phyloP scores from a whole-genome alignment of 1,139 yeast species.

The Protomyces pachydermus region DNA sequence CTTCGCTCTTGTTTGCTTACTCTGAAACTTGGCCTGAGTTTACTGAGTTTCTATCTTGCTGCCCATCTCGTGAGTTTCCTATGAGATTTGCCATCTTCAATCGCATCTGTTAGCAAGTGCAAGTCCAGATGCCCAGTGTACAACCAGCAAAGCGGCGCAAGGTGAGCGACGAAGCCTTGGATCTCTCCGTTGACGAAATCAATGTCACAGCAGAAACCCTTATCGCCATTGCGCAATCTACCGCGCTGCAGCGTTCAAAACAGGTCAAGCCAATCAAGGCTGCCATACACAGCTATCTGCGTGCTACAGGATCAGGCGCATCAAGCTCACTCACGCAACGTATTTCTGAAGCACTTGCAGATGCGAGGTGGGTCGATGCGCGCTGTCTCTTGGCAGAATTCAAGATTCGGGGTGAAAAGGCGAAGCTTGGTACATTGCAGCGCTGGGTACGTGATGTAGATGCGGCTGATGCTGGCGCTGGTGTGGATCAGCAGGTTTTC shows the following conservation, averaged over 20 bases:
- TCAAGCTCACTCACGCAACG: constrained; percentile 17
- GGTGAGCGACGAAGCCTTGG: not conserved
- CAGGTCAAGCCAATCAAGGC: constrained; percentile 14
- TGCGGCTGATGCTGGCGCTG: constrained; percentile 16
- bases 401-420: constrained; percentile 12
- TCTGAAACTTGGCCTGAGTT: too few species aligned
- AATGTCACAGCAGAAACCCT: constrained; percentile 16
- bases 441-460: constrained; percentile 25
- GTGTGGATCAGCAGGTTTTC: constrained; percentile 15
- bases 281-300: constrained; percentile 7
- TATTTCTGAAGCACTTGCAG: constrained; percentile 18
- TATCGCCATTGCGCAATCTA: constrained; percentile 1
- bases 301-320: not conserved
- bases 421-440: constrained; percentile 23
- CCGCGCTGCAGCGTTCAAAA: constrained; percentile 2
- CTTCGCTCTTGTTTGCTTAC: too few species aligned
- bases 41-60: too few species aligned
- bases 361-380: constrained; percentile 24
- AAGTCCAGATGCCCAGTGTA: not conserved
- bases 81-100: too few species aligned
- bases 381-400: constrained; percentile 22
- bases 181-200: constrained; percentile 19
- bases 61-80: too few species aligned
- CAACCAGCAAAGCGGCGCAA: not conserved
- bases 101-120: too few species aligned